A percentile compares a stretch with the other conserved stretches of the same genome.
Conservation (phyloP, 2,329 filamentous ascomycete genomes). For the Monosporascus sp. region DNA sequence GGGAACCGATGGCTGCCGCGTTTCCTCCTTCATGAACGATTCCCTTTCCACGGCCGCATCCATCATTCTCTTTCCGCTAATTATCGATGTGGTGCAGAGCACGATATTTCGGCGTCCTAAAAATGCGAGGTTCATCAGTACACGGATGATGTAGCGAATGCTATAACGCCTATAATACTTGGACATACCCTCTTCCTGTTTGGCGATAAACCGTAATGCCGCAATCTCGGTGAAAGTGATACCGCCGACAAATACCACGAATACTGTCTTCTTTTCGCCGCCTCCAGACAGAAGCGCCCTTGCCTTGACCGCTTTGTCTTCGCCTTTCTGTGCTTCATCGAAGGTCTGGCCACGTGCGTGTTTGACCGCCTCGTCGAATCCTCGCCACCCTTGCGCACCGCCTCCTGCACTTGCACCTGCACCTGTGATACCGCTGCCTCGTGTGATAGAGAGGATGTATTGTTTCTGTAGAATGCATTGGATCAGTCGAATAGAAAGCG, state of each 20-base stretch:
- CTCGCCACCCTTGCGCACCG: slow-evolving; percentile 76
- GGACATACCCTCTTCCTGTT: slow-evolving; percentile 65
- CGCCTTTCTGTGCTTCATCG: slow-evolving; percentile 85
- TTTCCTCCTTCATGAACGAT: slow-evolving; percentile 46
- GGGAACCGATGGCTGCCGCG: slow-evolving; percentile 12
- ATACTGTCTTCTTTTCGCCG: slow-evolving; percentile 73
- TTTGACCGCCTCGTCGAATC: slow-evolving; percentile 88
- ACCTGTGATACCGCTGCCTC: slow-evolving; percentile 49
- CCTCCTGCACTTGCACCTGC: slow-evolving; percentile 45
- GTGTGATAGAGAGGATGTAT: slow-evolving; percentile 66
- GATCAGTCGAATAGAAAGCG: slow-evolving; percentile 82
- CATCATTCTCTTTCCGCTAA: slow-evolving; percentile 87
- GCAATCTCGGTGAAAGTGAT: slow-evolving; percentile 96
- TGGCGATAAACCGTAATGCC: slow-evolving; percentile 82
- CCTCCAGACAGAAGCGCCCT: slow-evolving; percentile 74
- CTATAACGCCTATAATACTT: not conserved
- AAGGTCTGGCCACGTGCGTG: slow-evolving; percentile 85
- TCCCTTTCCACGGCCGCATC: slow-evolving; percentile 73
- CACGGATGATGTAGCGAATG: slow-evolving; percentile 1
- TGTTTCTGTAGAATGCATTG: slow-evolving; percentile 92
- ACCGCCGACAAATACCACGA: slow-evolving; percentile 97
- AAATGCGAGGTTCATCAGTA: slow-evolving; percentile 8
- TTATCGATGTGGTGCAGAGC: slow-evolving; percentile 86
- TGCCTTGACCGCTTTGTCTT: slow-evolving; percentile 87
- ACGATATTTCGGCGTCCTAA: slow-evolving; percentile 73